Conservation (phyloP, 1,284 basidiomycete genomes). For the Trametes hirsuta region DNA sequence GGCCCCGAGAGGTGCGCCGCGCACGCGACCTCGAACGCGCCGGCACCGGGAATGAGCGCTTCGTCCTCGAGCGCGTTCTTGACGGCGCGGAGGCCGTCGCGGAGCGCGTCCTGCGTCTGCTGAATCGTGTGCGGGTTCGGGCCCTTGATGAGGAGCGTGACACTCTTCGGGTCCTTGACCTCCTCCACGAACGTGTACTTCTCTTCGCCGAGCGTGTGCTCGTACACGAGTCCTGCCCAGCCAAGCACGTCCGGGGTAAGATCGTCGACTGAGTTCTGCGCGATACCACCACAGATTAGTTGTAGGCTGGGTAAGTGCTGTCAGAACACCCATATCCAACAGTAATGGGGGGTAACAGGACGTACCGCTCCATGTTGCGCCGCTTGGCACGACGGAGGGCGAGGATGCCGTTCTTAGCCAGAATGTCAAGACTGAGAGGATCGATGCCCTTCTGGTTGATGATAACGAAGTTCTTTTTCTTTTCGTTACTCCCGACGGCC, state of each 20-base stretch:
- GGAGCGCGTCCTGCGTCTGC: constrained; percentile 96
- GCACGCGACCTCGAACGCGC: constrained; percentile 97
- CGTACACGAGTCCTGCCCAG: constrained; percentile 98
- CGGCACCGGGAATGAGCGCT: constrained; percentile 89
- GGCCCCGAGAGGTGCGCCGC: constrained; percentile 81
- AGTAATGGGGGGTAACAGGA: constrained; percentile 3
- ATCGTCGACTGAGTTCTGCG: constrained; percentile 99
- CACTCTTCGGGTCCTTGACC: constrained; percentile 94
- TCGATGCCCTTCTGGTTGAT: constrained; percentile 99
- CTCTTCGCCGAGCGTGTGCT: constrained; percentile 98
- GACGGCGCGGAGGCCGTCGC: constrained; percentile 94
- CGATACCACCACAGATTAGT: constrained; percentile 92
- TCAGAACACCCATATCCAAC: background rate
- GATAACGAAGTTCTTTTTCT: constrained; percentile 89
- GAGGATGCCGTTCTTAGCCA: constrained; percentile 97
- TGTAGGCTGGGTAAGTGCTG: constrained; percentile 63
- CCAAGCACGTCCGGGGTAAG: constrained; percentile 90
- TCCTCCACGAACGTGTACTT: constrained; percentile 99
- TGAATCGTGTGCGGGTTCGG: constrained; percentile 96
- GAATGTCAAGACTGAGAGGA: constrained; percentile 93
- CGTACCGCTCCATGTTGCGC: constrained; percentile 94
- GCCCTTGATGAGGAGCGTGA: constrained; percentile 97
- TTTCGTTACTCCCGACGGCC: constrained; percentile 78
- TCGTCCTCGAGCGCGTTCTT: constrained; percentile 98
- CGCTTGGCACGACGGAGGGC: constrained; percentile 95